phyloP scores from a whole-genome alignment of 2,329 filamentous ascomycete genomes.

The Hymenotorrendiella dingleyae region DNA sequence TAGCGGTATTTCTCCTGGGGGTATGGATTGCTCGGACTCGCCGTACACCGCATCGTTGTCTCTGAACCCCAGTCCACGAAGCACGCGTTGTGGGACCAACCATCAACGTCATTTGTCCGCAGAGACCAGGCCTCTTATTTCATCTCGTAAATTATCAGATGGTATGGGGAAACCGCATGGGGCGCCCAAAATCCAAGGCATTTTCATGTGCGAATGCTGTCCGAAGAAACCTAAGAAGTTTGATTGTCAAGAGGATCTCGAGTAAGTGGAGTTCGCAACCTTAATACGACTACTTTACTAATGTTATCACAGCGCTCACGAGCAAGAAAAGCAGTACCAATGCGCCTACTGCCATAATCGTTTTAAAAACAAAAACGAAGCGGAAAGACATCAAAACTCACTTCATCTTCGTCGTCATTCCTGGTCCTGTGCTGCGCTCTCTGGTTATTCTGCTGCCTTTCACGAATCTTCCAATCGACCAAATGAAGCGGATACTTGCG shows the following conservation, averaged over 20 bases:
- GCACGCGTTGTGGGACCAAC: conserved; percentile 29
- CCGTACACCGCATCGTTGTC: conserved; percentile 45
- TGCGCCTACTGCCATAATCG: conserved; percentile 89
- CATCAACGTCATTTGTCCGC: conserved; percentile 31
- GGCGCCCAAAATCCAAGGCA: conserved; percentile 47
- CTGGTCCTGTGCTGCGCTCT: conserved; percentile 91
- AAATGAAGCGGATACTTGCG: conserved; percentile 72
- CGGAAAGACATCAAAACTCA: conserved; percentile 92
- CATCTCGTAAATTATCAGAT: conserved; percentile 42
- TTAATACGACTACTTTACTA: conserved; percentile 2
- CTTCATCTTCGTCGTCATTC: conserved; percentile 88
- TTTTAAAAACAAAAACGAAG: conserved; percentile 99
- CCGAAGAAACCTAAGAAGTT: conserved; percentile 97
- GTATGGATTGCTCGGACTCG: conserved; percentile 39
- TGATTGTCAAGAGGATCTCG: conserved; percentile 74
- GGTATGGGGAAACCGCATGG: conserved; percentile 38
- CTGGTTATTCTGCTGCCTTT: conserved; percentile 73
- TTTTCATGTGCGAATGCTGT: conserved; percentile 85
- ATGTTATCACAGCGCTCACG: conserved; percentile 61
- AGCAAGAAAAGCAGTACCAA: conserved; percentile 93
- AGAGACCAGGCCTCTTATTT: conserved; percentile 35
- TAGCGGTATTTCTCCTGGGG: conserved; percentile 45
- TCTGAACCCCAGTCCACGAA: conserved; percentile 33
- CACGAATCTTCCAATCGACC: conserved; percentile 68
- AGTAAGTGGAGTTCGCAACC: conserved; percentile 61